Evolutionary conservation across 129 eudicot species (phyloP).

Genomic region (Deinandra increscens): DNA sequence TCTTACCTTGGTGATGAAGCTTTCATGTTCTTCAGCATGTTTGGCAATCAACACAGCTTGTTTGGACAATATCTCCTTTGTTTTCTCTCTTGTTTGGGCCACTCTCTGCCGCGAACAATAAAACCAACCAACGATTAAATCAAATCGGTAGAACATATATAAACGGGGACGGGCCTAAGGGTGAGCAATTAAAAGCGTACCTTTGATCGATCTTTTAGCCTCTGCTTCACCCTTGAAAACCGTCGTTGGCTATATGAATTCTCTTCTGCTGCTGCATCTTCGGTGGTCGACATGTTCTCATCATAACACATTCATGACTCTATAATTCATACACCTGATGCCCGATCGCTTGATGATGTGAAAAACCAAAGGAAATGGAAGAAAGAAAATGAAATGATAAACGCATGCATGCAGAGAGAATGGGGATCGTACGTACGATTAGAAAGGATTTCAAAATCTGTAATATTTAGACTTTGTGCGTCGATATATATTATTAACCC

Average conservation of each 20-base stretch:
- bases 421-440: neutral
- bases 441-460: conserved; percentile 7
- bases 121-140: conserved; percentile 14
- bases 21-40: conserved; percentile 96
- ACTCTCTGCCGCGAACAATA: conserved; percentile 52
- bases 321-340: conserved; percentile 12
- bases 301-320: conserved; percentile 23
- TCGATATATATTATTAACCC: conserved; percentile 26
- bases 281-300: conserved; percentile 33
- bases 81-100: conserved; percentile 74
- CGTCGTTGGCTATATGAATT: conserved; percentile 28
- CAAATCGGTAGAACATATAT: neutral
- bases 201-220: conserved; percentile 39
- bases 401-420: neutral
- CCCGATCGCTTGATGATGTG: neutral
- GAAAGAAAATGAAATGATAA: neutral
- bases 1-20: conserved; percentile 82
- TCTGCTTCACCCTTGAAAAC: conserved; percentile 35
- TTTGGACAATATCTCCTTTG: conserved; percentile 88
- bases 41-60: conserved; percentile 85
- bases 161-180: neutral
- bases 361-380: neutral
- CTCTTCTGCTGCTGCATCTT: conserved; percentile 33
- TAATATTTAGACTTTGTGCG: conserved; percentile 22
- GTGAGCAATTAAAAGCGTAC: conserved; percentile 15